These are phyloP conservation scores for Fusarium succisae DNA, from an alignment of 2,329 filamentous ascomycete species.

Conservation along the genomic window DNA sequence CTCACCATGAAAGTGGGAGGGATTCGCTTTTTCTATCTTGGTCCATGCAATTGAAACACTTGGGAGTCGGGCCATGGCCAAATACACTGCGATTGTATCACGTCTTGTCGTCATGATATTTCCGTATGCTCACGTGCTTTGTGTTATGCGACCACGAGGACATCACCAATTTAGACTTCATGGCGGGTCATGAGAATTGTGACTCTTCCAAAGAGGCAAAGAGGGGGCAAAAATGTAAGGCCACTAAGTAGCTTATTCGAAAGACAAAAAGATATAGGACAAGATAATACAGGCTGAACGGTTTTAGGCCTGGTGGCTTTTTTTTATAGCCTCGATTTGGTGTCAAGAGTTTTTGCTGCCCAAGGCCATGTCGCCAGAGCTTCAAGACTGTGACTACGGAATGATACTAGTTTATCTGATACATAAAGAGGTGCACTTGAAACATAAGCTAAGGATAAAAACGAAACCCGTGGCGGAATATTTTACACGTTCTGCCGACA, in stretches of 20 bases:
- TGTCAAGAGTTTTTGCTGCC: not conserved
- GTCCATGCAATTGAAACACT: not conserved
- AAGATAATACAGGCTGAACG: not conserved
- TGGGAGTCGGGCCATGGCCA: not conserved
- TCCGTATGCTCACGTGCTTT: not conserved
- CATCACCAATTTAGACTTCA: not conserved
- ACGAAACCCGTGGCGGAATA: not conserved
- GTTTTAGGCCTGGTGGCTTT: too few species aligned
- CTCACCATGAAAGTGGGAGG: not conserved
- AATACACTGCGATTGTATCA: too few species aligned
- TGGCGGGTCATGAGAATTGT: not conserved
- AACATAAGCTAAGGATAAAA: not conserved
- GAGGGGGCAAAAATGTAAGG: not conserved
- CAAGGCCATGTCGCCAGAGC: not conserved
- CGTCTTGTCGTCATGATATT: not conserved
- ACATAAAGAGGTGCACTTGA: not conserved
- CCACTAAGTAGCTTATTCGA: too few species aligned
- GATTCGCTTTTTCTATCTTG: not conserved
- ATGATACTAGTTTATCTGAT: not conserved
- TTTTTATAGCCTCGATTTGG: not conserved
- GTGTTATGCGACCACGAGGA: not conserved
- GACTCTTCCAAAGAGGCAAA: too few species aligned
- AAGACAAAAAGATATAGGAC: not conserved
- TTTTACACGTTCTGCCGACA: not conserved
- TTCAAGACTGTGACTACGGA: too few species aligned